phyloP scores from a whole-genome alignment of 2,329 filamentous ascomycete species.

The Colletotrichum abscissum region DNA sequence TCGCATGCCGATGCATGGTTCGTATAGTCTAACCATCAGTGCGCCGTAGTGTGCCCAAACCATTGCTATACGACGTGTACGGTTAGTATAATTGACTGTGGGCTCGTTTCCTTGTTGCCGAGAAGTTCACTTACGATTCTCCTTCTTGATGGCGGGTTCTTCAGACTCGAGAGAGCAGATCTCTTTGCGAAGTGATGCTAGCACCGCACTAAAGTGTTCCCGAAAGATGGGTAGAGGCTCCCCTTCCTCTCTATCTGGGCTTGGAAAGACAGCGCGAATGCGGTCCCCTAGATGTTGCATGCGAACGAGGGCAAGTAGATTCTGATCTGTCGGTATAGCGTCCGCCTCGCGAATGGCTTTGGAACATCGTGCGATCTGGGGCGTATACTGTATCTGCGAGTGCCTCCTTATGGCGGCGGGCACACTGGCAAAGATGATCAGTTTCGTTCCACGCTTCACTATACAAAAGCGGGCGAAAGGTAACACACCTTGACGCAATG shows the following conservation, averaged over 20 bases:
- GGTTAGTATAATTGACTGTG: neutral
- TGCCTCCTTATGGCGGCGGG: slow-evolving; percentile 47
- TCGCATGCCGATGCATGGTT: slow-evolving; percentile 48
- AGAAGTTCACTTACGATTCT: slow-evolving; percentile 6
- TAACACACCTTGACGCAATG: slow-evolving; percentile 45
- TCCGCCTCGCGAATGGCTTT: slow-evolving; percentile 40
- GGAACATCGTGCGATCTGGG: slow-evolving; percentile 49
- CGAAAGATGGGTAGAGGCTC: slow-evolving; percentile 34
- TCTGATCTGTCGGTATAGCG: slow-evolving; percentile 11
- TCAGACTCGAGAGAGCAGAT: slow-evolving; percentile 41
- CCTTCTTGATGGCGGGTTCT: slow-evolving; percentile 4
- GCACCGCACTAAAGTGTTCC: slow-evolving; percentile 46
- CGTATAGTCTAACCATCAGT: slow-evolving; percentile 49
- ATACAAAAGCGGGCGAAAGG: neutral
- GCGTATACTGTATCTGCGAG: slow-evolving; percentile 44
- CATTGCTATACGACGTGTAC: slow-evolving; percentile 39
- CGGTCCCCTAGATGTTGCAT: slow-evolving; percentile 48
- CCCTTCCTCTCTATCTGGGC: slow-evolving; percentile 35
- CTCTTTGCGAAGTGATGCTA: slow-evolving; percentile 46
- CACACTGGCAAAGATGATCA: slow-evolving; percentile 22
- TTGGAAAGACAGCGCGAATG: slow-evolving; percentile 41
- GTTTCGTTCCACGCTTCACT: neutral
- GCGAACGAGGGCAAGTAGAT: slow-evolving; percentile 45
- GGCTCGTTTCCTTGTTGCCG: too few species aligned
- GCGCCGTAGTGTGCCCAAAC: slow-evolving; percentile 48